Conservation (phyloP, 2,329 filamentous ascomycete species). For the Ustilaginoidea virens region DNA sequence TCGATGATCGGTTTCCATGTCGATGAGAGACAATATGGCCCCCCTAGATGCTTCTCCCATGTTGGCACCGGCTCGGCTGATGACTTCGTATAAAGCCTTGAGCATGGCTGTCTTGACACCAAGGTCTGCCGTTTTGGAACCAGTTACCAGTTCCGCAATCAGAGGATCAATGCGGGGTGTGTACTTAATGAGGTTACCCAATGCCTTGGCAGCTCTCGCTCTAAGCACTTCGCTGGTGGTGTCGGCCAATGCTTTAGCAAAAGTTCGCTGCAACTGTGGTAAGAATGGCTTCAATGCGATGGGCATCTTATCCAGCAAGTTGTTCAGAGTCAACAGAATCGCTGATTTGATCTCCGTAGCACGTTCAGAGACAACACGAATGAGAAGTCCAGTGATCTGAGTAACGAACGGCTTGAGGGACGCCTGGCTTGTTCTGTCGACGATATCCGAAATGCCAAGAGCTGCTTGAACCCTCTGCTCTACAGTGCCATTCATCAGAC, state of each 20-base stretch:
- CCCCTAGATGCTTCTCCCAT: constrained; percentile 86
- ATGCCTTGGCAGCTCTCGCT: constrained; percentile 76
- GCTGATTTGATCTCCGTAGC: constrained; percentile 94
- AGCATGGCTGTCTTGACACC: constrained; percentile 94
- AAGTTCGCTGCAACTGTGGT: constrained; percentile 89
- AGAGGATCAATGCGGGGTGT: constrained; percentile 91
- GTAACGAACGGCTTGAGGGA: constrained; percentile 90
- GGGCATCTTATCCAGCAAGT: constrained; percentile 91
- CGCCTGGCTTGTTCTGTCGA: constrained; percentile 79
- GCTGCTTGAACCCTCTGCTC: constrained; percentile 89
- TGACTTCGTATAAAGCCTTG: constrained; percentile 88
- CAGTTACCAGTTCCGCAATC: constrained; percentile 83
- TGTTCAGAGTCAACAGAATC: constrained; percentile 87
- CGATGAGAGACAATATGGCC: constrained; percentile 78
- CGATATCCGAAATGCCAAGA: constrained; percentile 85
- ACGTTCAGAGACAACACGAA: constrained; percentile 91
- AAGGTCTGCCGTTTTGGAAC: constrained; percentile 70
- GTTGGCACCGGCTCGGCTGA: constrained; percentile 84
- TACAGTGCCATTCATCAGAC: constrained; percentile 86
- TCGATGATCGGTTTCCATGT: constrained; percentile 61
- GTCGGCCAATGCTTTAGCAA: constrained; percentile 90
- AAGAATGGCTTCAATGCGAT: constrained; percentile 91
- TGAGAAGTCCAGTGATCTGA: constrained; percentile 92
- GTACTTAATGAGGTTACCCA: constrained; percentile 89
- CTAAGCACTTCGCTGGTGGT: constrained; percentile 79